These are phyloP conservation scores for Apophysomyces ossiformis DNA, from an alignment of 371 early-diverging fungal species.

Conservation along the genomic window DNA sequence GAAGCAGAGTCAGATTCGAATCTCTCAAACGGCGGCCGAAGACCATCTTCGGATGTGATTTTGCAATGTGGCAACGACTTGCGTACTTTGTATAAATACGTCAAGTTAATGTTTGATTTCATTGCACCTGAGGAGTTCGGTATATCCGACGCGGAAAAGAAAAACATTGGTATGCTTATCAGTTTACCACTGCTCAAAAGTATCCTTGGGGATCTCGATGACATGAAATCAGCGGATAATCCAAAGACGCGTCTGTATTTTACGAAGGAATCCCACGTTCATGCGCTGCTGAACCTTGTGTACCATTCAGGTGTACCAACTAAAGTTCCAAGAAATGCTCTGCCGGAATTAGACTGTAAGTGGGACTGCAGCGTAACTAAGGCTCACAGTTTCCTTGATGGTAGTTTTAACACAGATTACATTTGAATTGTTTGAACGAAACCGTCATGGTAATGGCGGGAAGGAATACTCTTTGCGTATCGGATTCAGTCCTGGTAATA, in stretches of 20 bases:
- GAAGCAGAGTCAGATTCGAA: conserved; percentile 25
- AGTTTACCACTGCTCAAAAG: conserved; percentile 78
- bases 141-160: conserved; percentile 79
- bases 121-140: conserved; percentile 95
- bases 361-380: background rate
- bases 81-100: conserved; percentile 76
- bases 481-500: conserved; percentile 75
- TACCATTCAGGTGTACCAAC: conserved; percentile 86
- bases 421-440: conserved; percentile 95
- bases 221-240: conserved; percentile 54
- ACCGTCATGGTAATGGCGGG: conserved; percentile 53
- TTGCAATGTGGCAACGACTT: conserved; percentile 37
- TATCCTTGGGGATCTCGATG: conserved; percentile 78
- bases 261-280: conserved; percentile 83
- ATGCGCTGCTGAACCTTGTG: conserved; percentile 90
- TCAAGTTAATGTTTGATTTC: conserved; percentile 90
- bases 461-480: conserved; percentile 90
- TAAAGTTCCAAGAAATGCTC: conserved; percentile 62
- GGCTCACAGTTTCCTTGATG: background rate
- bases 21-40: conserved; percentile 13
- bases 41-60: conserved; percentile 10
- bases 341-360: conserved; percentile 94
- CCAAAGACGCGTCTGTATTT: conserved; percentile 91
- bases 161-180: conserved; percentile 85
- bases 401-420: conserved; percentile 93